Evolutionary conservation across 805 yeast species (phyloP).

Genomic region (Candida sakaeoensis): DNA sequence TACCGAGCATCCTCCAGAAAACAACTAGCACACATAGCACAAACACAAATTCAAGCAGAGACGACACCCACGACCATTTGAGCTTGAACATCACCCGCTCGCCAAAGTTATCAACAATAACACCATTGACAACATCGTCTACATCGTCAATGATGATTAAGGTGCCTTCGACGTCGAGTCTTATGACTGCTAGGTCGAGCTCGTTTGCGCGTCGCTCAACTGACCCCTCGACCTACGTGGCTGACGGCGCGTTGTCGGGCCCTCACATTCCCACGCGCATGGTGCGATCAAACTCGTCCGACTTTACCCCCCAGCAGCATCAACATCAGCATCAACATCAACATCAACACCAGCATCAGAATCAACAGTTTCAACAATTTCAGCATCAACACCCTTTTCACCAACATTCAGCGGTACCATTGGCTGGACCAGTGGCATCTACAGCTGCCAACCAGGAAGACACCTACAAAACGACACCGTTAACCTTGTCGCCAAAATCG

Average conservation of each 20-base stretch:
- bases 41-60: neutral
- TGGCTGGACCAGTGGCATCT: constrained; percentile 11
- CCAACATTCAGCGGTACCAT: constrained; percentile 12
- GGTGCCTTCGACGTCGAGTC: neutral
- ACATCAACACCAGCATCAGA: neutral
- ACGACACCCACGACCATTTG: constrained; percentile 1
- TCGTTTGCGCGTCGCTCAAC: constrained; percentile 2
- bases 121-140: neutral
- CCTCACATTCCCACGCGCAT: neutral
- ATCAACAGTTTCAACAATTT: constrained; percentile 1
- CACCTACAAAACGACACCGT: neutral
- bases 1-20: neutral
- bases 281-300: constrained; percentile 2
- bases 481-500: constrained; percentile 3
- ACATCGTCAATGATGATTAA: neutral
- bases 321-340: neutral
- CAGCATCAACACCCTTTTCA: constrained; percentile 6
- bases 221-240: neutral
- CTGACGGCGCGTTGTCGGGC: no score
- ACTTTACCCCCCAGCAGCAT: neutral
- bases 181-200: neutral
- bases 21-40: neutral
- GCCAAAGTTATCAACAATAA: neutral
- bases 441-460: neutral
- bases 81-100: neutral